Evolutionary conservation across 31 red algal genomes (phyloP).

Genomic region (Porphyra umbilicalis): DNA sequence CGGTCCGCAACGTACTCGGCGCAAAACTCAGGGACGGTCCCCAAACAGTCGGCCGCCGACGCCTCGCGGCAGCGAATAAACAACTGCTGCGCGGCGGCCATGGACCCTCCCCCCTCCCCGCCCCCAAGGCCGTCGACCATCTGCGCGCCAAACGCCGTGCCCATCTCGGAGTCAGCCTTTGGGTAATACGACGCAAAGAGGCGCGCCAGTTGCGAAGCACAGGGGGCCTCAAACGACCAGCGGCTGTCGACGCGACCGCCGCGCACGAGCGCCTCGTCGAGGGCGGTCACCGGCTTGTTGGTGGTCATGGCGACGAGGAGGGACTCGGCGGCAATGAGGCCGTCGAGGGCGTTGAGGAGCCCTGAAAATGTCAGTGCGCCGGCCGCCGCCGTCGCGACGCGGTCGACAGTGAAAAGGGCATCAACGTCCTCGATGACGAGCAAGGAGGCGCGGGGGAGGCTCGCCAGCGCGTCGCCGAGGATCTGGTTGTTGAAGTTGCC

Average conservation of each 20-base stretch:
- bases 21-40: too few relatives aligned
- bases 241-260: constrained; percentile 58
- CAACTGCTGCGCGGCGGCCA: constrained; percentile 67
- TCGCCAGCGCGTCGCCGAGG: constrained; percentile 41
- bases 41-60: too few relatives aligned
- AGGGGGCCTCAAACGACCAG: constrained; percentile 53
- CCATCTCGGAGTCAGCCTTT: constrained; percentile 19
- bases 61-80: constrained; percentile 24
- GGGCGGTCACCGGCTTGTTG: constrained; percentile 59
- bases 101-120: constrained; percentile 26
- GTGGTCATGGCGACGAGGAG: constrained; percentile 62
- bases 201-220: constrained; percentile 25
- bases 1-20: too few relatives aligned
- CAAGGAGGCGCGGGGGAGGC: constrained; percentile 35
- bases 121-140: constrained; percentile 21
- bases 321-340: constrained; percentile 36
- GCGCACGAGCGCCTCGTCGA: constrained; percentile 63
- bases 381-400: too few relatives aligned
- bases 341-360: constrained; percentile 77
- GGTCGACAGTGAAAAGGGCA: background rate
- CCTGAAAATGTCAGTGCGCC: constrained; percentile 68
- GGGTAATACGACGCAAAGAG: constrained; percentile 69
- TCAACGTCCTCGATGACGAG: constrained; percentile 80
- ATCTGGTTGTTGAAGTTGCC: constrained; percentile 59
- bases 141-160: constrained; percentile 39